These are phyloP conservation scores for Pythium phragmitis DNA, from an alignment of 352 stramenopile species.

Conservation along the genomic window DNA sequence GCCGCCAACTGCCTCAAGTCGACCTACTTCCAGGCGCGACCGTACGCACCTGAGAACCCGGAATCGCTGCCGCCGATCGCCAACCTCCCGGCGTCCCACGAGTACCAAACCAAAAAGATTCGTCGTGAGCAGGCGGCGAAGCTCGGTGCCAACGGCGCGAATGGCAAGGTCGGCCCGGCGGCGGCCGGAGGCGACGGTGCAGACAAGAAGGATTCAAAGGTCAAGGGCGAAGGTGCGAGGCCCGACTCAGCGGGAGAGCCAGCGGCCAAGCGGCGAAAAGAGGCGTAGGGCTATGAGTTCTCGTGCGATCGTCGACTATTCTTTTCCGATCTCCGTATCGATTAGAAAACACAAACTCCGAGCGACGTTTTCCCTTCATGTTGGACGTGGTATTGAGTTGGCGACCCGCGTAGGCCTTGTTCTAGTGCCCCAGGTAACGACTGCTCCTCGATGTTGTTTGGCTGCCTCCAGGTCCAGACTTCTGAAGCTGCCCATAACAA, in stretches of 20 bases:
- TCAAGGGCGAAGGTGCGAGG: conserved; percentile 28
- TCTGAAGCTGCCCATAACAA: conserved; percentile 50
- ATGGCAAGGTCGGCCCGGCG: conserved; percentile 17
- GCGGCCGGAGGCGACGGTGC: neutral
- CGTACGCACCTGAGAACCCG: conserved; percentile 61
- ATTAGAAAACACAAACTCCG: neutral
- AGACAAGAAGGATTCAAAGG: conserved; percentile 34
- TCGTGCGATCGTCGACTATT: too few relatives aligned
- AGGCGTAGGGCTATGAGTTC: conserved; percentile 28
- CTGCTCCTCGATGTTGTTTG: conserved; percentile 40
- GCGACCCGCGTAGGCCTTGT: neutral
- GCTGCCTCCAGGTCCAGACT: conserved; percentile 38
- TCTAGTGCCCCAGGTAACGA: conserved; percentile 66
- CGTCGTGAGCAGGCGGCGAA: conserved; percentile 80
- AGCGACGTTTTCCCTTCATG: neutral
- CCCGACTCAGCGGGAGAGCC: conserved; percentile 26
- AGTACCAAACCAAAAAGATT: conserved; percentile 91
- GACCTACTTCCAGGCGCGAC: conserved; percentile 91
- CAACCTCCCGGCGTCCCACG: conserved; percentile 79
- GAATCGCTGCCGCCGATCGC: conserved; percentile 62
- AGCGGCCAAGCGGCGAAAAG: conserved; percentile 57
- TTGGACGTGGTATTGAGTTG: neutral
- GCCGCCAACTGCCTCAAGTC: conserved; percentile 91
- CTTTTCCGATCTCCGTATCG: neutral
- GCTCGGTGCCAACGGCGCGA: conserved; percentile 46